Percentiles rank a stretch among this genome's conserved stretches.
These are phyloP conservation scores for Penicillium longicatenatum DNA, from an alignment of 495 filamentous ascomycete genomes.

Conservation along the genomic window DNA sequence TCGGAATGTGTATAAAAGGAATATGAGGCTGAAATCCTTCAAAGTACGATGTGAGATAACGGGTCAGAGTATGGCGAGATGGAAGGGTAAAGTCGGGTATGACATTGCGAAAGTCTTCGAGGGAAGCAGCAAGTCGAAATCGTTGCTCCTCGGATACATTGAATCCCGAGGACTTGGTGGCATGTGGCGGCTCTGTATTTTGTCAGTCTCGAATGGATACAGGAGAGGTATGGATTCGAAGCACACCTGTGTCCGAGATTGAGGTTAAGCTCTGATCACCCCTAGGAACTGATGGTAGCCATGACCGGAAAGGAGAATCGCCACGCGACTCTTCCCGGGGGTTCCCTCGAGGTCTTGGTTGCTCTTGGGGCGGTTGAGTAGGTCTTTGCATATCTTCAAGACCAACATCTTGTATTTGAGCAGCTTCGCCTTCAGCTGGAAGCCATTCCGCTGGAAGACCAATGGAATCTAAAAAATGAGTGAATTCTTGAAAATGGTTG, in stretches of 20 bases:
- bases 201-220: background rate
- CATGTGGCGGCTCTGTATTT: conserved; percentile 34
- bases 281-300: conserved; percentile 42
- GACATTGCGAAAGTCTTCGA: conserved; percentile 41
- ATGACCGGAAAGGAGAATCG: conserved; percentile 43
- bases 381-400: conserved; percentile 28
- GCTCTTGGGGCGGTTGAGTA: conserved; percentile 20
- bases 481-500: conserved; percentile 46
- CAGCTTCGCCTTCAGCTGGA: conserved; percentile 30
- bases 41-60: conserved; percentile 42
- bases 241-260: conserved; percentile 39
- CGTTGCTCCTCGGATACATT: conserved; percentile 43
- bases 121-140: conserved; percentile 35
- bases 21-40: conserved; percentile 42
- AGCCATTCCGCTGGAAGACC: conserved; percentile 44
- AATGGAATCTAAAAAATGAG: conserved; percentile 45
- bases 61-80: conserved; percentile 41
- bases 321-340: conserved; percentile 34
- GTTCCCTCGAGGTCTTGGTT: conserved; percentile 21
- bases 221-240: background rate
- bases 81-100: conserved; percentile 42
- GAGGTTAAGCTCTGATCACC: conserved; percentile 40
- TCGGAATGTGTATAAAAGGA: conserved; percentile 39
- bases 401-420: conserved; percentile 30
- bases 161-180: conserved; percentile 26